Base-by-base conservation (phyloP, 2,329 filamentous ascomycete genomes). In the Eutypella sp. region DNA sequence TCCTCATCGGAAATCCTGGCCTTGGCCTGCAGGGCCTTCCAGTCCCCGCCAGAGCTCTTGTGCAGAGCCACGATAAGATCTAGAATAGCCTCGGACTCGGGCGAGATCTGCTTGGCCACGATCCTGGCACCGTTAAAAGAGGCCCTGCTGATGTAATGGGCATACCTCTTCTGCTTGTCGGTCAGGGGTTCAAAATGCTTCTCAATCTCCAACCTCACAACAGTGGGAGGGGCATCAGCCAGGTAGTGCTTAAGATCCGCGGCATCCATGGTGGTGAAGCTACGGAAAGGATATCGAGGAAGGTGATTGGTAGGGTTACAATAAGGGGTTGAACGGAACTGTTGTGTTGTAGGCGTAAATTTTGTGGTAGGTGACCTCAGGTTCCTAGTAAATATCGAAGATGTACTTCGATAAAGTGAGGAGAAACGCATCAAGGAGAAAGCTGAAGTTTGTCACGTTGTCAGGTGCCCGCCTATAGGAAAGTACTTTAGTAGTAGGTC, bases 121-220 rank as follows among this genome's bases (percentile, higher is more conserved):
- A 92, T 83, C 55, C 88, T 80, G 50, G 81, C 87, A 46, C 89
- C 89, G 38, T 84, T 76, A 61, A 90, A 89, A 6, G 87, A 81
- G 48, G 87, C 87, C 63, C 86, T 81, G 78, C 84, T 89, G 63
- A 95, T 88, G 63, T 85, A 90, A 70, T 96, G 91, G 53, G 91
- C 87, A 75, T 96, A 96, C 62, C 87, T 84, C 73, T 92, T 90
- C 72, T 95, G 82, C 63, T 86, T 75, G 59, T 87, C 80, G 44
- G 71, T 77, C 50, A 93, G 68, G 29, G 83, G 81, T 45, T 92
- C 86, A 59, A 97, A 99, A 69, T 97, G 92, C 63, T 89, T 87
- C 70, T 89, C 89, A 65, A 97, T 93, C 65, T 89, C 85, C 41
- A 99, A 80, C 40, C 85, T 82, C 48, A 96, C 92, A 46, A 96